These are phyloP conservation scores for Candida golubevii DNA, from an alignment of 805 yeast genomes.

Conservation along the genomic window DNA sequence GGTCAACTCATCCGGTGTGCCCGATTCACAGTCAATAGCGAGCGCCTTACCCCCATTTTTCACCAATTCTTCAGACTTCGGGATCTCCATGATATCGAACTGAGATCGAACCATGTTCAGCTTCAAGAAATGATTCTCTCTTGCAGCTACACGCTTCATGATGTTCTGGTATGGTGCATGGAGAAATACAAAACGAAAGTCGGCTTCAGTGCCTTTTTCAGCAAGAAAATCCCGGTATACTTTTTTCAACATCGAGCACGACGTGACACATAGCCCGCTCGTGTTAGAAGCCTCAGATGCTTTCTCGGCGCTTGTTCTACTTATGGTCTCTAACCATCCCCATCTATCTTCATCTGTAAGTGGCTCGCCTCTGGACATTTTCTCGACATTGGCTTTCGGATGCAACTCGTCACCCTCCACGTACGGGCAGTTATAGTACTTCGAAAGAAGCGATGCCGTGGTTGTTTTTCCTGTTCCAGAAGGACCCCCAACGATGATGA, in stretches of 20 bases:
- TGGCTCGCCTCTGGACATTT: constrained; percentile 81
- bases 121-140: constrained; percentile 85
- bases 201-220: constrained; percentile 27
- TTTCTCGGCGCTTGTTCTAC: constrained; percentile 35
- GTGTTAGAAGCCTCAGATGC: constrained; percentile 26
- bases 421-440: constrained; percentile 47
- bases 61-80: constrained; percentile 40
- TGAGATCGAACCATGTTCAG: constrained; percentile 79
- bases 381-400: constrained; percentile 63
- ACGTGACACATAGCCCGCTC: constrained; percentile 46
- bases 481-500: constrained; percentile 83
- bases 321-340: constrained; percentile 72
- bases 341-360: constrained; percentile 86
- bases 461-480: constrained; percentile 96
- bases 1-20: constrained; percentile 10
- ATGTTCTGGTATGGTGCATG: constrained; percentile 62
- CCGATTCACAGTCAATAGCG: constrained; percentile 28
- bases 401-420: constrained; percentile 87
- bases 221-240: constrained; percentile 64
- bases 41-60: constrained; percentile 35
- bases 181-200: constrained; percentile 61
- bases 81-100: constrained; percentile 69
- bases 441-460: constrained; percentile 51
- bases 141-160: constrained; percentile 51
- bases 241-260: constrained; percentile 83